Percentiles rank a stretch among this genome's conserved stretches.
Conservation (phyloP, 1,284 basidiomycete genomes). For the Fomitopsis pinicola region DNA sequence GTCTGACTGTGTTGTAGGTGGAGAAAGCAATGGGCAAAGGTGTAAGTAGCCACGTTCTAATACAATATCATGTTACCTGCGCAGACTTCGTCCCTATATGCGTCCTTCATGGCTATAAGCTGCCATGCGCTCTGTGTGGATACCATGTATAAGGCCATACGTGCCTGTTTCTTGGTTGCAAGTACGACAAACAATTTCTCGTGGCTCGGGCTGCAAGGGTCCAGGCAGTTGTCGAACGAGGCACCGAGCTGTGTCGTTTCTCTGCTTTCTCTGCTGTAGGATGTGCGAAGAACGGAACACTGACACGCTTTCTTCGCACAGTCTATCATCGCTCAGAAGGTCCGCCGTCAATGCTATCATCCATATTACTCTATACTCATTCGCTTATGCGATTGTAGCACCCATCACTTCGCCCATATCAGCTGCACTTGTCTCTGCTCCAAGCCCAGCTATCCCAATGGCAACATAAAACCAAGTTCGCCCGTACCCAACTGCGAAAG, state of each 20-base stretch:
- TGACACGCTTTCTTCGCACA: conserved; percentile 19
- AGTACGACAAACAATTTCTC: no score
- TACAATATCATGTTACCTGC: not conserved
- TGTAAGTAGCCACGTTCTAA: conserved; percentile 28
- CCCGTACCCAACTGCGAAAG: conserved; percentile 50
- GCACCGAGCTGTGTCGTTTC: not conserved
- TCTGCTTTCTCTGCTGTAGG: not conserved
- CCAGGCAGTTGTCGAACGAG: no score
- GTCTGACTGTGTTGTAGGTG: conserved; percentile 29
- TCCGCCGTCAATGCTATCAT: conserved; percentile 19
- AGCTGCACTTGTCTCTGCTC: conserved; percentile 51
- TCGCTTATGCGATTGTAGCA: conserved; percentile 34
- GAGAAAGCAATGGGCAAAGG: conserved; percentile 49
- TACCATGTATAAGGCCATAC: not conserved
- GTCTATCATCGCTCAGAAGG: conserved; percentile 62
- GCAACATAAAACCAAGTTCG: conserved; percentile 54
- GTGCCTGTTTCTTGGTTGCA: not conserved
- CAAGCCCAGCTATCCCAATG: conserved; percentile 52
- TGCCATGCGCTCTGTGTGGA: not conserved
- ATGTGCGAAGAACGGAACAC: not conserved
- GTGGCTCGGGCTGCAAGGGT: no score
- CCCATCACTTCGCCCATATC: conserved; percentile 55
- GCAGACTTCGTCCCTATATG: not conserved
- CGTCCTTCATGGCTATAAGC: not conserved
- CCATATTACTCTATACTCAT: not conserved